Base-by-base conservation (phyloP, 371 early-diverging fungal genomes). In the Haplosporangium sp. region DNA sequence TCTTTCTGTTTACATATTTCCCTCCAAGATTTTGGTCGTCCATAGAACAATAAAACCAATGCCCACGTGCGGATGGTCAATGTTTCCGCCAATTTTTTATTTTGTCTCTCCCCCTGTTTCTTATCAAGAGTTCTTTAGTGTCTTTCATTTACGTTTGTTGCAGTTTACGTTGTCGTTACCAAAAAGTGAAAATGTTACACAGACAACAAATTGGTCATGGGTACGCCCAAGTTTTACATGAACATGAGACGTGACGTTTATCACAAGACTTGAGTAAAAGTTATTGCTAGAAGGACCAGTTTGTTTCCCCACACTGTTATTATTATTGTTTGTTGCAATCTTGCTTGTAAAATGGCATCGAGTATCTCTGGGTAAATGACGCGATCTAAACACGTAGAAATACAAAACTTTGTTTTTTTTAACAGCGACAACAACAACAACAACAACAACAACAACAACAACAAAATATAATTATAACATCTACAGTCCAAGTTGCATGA, bases 401-500 rank as follows among this genome's bases (percentile, higher is more conserved):
- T 6, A 7, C 42, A 42, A 42, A 42, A 42, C 6, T 42, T 42
- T 52, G 52, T 52, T 56, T 9, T 1, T 10, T 42, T n/a, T n/a
- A 13, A 39, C 44, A 65, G n/a, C n/a, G n/a, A 10, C 11, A 4
- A 53, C 20, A 2, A 44, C 19, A 52, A 27, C 27, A 52, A 52
- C 8, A 52, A 40, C n/a, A 13, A 39, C 44, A 65, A 10, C 11
- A 4, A 53, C 20, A 2, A 44, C 19, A 52, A 27, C 27, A 52
- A 52, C 8, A 52, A 40, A 35, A 44, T 44, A 44, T 2, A 27
- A n/a, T 44, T 2, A 37, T 40, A 71, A 72, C 72, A 69, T 62
- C 62, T 55, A 64, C 88, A 88, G 52, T 88, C 85, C 9, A 88
- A 73, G 7, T 85, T 84, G 53, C 90, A 90, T 86, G 88, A 77